A percentile compares a stretch with the other conserved stretches of the same genome.
These are phyloP conservation scores for Rhododendron mucronatum DNA, from an alignment of 148 eudicot genomes.

Conservation along the genomic window DNA sequence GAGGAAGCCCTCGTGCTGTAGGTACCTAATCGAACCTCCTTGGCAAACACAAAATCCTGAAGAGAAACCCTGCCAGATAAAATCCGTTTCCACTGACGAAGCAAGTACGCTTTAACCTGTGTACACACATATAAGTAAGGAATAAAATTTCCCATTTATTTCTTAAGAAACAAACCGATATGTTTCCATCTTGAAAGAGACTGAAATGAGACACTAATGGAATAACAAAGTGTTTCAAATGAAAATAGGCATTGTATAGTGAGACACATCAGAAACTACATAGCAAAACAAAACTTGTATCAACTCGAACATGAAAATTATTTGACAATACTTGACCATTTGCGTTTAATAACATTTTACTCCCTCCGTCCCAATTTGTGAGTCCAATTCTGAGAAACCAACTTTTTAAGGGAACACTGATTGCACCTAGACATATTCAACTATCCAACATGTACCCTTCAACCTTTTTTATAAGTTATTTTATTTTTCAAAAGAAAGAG, in stretches of 20 bases:
- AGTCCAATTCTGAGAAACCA: neutral
- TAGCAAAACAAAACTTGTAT: neutral
- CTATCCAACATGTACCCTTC: neutral
- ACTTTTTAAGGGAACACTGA: neutral
- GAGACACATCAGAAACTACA: neutral
- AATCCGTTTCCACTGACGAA: conserved; percentile 86
- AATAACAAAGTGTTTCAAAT: neutral
- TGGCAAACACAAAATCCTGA: conserved; percentile 92
- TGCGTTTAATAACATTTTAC: neutral
- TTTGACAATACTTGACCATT: neutral
- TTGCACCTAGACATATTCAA: neutral
- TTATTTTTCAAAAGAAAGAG: neutral
- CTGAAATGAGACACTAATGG: neutral
- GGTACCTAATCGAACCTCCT: conserved; percentile 94
- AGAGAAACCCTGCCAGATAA: conserved; percentile 74
- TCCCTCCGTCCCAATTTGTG: neutral
- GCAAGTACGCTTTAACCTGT: conserved; percentile 67
- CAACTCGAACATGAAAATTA: neutral
- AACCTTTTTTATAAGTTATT: neutral
- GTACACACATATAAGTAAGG: neutral
- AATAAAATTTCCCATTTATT: neutral
- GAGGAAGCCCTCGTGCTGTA: conserved; percentile 62
- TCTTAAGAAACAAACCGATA: neutral
- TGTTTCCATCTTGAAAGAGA: neutral
- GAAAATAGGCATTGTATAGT: neutral